phyloP scores from a whole-genome alignment of 306 rosid species.

The Cucurbita ficifolia region DNA sequence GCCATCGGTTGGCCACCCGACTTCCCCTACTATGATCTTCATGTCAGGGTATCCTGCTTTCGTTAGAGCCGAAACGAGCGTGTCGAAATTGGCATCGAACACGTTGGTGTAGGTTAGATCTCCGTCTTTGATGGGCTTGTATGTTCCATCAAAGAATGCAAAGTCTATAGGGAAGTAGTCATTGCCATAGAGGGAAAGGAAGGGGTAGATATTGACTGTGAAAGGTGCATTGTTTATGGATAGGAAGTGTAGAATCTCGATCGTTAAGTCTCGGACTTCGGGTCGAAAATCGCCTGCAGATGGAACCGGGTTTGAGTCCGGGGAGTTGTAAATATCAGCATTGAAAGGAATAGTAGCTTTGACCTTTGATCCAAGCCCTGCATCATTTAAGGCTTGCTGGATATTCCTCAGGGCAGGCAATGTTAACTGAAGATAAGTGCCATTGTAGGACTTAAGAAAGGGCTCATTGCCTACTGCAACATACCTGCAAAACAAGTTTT shows the following conservation, averaged over 20 bases:
- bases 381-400: conserved; percentile 53
- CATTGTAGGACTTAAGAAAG: conserved; percentile 70
- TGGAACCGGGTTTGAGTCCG: conserved; percentile 65
- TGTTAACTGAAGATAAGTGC: conserved; percentile 37
- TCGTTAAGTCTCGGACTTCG: conserved; percentile 36
- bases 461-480: conserved; percentile 96
- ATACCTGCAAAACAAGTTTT: conserved; percentile 39
- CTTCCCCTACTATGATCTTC: conserved; percentile 56
- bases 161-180: conserved; percentile 65
- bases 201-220: conserved; percentile 76
- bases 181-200: conserved; percentile 64
- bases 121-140: conserved; percentile 50
- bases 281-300: conserved; percentile 86
- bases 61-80: conserved; percentile 45
- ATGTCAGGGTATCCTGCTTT: conserved; percentile 63
- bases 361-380: conserved; percentile 45
- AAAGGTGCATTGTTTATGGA: conserved; percentile 53
- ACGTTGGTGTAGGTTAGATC: conserved; percentile 53
- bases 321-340: conserved; percentile 77
- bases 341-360: conserved; percentile 92
- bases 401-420: conserved; percentile 74
- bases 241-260: conserved; percentile 49
- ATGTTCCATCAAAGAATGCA: conserved; percentile 68
- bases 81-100: conserved; percentile 72
- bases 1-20: conserved; percentile 91